A percentile compares a stretch with the other conserved stretches of the same genome.
Evolutionary conservation across 352 stramenopile species (phyloP).

Genomic region (Pythium periplocum): DNA sequence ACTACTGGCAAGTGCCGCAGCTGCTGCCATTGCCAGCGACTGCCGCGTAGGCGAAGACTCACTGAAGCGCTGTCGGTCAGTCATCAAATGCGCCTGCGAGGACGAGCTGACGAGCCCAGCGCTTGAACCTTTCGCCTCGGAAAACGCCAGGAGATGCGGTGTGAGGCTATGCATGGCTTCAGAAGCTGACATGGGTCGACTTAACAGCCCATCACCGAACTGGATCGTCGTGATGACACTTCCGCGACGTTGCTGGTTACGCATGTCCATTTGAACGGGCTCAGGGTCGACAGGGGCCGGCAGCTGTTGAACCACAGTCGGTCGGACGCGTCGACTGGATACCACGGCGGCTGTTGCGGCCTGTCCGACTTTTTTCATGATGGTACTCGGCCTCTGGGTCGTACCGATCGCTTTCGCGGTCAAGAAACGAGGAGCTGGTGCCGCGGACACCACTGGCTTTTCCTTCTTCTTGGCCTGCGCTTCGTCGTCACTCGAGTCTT

Average conservation of each 20-base stretch:
- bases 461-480: not conserved
- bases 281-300: not conserved
- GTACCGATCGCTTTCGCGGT: slow-evolving; percentile 11
- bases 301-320: no score
- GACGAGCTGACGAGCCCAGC: no score
- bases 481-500: slow-evolving; percentile 18
- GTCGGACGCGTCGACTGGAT: no score
- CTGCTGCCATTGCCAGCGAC: slow-evolving; percentile 13
- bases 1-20: not conserved
- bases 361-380: no score
- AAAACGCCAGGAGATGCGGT: no score
- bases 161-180: no score
- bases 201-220: slow-evolving; percentile 10
- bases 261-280: not conserved
- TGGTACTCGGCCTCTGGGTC: no score
- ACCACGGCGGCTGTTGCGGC: no score
- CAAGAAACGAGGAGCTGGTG: not conserved
- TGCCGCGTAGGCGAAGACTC: no score
- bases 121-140: no score
- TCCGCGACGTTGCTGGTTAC: slow-evolving; percentile 3
- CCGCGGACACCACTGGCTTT: not conserved
- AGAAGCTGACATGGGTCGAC: slow-evolving; percentile 3
- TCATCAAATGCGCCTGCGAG: no score
- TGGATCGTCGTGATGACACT: slow-evolving; percentile 20
- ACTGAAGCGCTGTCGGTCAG: no score